A percentile compares a stretch with the other conserved stretches of the same genome.
These are phyloP conservation scores for Globisporangium viniferum DNA, from an alignment of 352 stramenopile species.

Conservation along the genomic window DNA sequence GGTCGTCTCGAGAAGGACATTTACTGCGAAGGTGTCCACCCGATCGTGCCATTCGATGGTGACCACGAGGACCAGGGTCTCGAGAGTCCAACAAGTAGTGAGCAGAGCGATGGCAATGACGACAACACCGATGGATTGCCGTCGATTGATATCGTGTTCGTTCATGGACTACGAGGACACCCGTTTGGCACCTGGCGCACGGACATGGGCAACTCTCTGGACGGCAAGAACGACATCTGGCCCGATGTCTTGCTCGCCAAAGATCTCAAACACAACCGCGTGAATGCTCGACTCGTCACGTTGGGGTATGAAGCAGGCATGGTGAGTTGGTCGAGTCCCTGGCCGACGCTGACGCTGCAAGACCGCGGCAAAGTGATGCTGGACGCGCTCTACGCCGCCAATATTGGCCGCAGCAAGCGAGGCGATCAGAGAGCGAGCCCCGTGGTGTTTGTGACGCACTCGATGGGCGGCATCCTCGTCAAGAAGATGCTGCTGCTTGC, in stretches of 20 bases:
- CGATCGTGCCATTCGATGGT: slow-evolving; percentile 44
- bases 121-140: background rate
- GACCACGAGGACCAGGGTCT: background rate
- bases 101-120: too few species aligned
- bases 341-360: slow-evolving; percentile 77
- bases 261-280: slow-evolving; percentile 41
- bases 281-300: slow-evolving; percentile 63
- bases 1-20: slow-evolving; percentile 38
- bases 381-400: slow-evolving; percentile 57
- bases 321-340: slow-evolving; percentile 84
- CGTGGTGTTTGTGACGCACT: slow-evolving; percentile 86
- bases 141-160: slow-evolving; percentile 72
- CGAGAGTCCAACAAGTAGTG: background rate
- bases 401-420: slow-evolving; percentile 39
- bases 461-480: slow-evolving; percentile 82
- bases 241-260: slow-evolving; percentile 62
- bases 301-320: slow-evolving; percentile 81
- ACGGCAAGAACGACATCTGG: slow-evolving; percentile 68
- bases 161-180: slow-evolving; percentile 80
- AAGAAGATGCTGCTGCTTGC: slow-evolving; percentile 81
- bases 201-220: slow-evolving; percentile 57
- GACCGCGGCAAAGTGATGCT: slow-evolving; percentile 75
- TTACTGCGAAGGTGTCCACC: slow-evolving; percentile 77
- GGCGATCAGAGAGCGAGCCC: slow-evolving; percentile 23
- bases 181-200: slow-evolving; percentile 82